Conservation (phyloP, 2,329 filamentous ascomycete genomes). For the Celoporthe dispersa region DNA sequence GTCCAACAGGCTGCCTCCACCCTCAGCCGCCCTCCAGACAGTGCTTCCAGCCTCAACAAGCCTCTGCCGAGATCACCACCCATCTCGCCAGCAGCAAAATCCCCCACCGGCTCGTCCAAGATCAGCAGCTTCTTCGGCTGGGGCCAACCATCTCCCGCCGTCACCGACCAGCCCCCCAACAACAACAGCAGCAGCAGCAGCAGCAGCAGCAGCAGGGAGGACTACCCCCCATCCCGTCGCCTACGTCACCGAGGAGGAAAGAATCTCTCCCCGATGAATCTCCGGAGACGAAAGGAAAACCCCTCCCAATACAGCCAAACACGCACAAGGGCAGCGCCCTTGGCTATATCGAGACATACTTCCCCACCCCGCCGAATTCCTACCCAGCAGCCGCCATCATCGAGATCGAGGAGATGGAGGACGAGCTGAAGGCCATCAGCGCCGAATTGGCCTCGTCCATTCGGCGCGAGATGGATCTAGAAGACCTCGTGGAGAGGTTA, state of each 20-base stretch:
- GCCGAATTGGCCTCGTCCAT: slow-evolving; percentile 91
- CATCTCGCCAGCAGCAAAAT: slow-evolving; percentile 61
- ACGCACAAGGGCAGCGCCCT: slow-evolving; percentile 48
- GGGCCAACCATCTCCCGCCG: slow-evolving; percentile 51
- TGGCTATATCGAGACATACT: slow-evolving; percentile 56
- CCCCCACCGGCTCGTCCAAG: slow-evolving; percentile 51
- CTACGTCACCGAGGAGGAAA: not conserved
- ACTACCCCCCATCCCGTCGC: not conserved
- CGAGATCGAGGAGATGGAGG: slow-evolving; percentile 86
- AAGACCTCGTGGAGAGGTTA: slow-evolving; percentile 87
- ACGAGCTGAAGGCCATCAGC: slow-evolving; percentile 91
- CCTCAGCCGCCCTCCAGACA: slow-evolving; percentile 32
- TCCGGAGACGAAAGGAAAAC: slow-evolving; percentile 43
- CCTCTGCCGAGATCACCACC: slow-evolving; percentile 61
- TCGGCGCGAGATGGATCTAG: slow-evolving; percentile 91
- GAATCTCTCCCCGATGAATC: slow-evolving; percentile 47
- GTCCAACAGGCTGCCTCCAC: slow-evolving; percentile 35
- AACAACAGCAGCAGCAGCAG: slow-evolving; percentile 56
- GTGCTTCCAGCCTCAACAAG: slow-evolving; percentile 51
- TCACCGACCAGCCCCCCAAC: slow-evolving; percentile 48
- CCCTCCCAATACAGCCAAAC: slow-evolving; percentile 47
- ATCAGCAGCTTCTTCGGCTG: slow-evolving; percentile 60
- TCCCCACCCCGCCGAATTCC: slow-evolving; percentile 53
- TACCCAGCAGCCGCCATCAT: slow-evolving; percentile 41
- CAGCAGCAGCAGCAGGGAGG: slow-evolving; percentile 50